Conservation (phyloP, 805 yeast species). For the Cyberlindnera maritima region DNA sequence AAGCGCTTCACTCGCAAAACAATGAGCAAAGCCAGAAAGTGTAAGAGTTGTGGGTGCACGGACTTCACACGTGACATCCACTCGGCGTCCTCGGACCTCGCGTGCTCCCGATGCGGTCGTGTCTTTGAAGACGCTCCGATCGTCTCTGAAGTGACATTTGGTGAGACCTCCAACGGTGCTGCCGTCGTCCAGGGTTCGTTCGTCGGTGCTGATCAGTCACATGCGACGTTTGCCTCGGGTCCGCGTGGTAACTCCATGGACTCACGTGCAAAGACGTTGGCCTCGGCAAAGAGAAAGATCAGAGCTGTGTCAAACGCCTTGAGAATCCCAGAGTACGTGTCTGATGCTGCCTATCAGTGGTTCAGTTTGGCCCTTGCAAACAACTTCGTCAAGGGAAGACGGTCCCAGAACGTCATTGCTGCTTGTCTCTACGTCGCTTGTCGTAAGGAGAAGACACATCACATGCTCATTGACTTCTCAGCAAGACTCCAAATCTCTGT, state of each 20-base stretch:
- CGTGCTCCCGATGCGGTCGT: slow-evolving; percentile 81
- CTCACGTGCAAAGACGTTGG: slow-evolving; percentile 83
- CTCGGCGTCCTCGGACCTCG: slow-evolving; percentile 69
- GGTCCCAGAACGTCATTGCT: slow-evolving; percentile 92
- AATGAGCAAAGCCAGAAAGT: slow-evolving; percentile 21
- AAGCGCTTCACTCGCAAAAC: neutral
- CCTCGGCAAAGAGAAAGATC: slow-evolving; percentile 78
- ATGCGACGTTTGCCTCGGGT: slow-evolving; percentile 66
- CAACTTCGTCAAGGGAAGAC: slow-evolving; percentile 95
- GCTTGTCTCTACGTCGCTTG: slow-evolving; percentile 95
- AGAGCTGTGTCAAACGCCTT: slow-evolving; percentile 77
- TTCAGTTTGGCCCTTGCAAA: slow-evolving; percentile 80
- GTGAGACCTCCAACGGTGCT: slow-evolving; percentile 90
- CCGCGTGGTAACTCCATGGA: slow-evolving; percentile 73
- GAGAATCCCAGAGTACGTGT: slow-evolving; percentile 76
- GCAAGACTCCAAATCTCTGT: slow-evolving; percentile 88
- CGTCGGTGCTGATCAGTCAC: slow-evolving; percentile 81
- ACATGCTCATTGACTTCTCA: slow-evolving; percentile 94
- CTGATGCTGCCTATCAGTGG: slow-evolving; percentile 87
- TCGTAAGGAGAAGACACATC: slow-evolving; percentile 85
- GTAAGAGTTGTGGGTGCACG: slow-evolving; percentile 52
- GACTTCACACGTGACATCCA: slow-evolving; percentile 50
- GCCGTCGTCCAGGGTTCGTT: slow-evolving; percentile 95
- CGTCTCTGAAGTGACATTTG: slow-evolving; percentile 92
- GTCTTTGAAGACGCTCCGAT: slow-evolving; percentile 92